Evolutionary conservation across 2,329 filamentous ascomycete species (phyloP), one percentile per base, ranked within the genome.

Genomic region (Scleromitrula shiraiana): DNA sequence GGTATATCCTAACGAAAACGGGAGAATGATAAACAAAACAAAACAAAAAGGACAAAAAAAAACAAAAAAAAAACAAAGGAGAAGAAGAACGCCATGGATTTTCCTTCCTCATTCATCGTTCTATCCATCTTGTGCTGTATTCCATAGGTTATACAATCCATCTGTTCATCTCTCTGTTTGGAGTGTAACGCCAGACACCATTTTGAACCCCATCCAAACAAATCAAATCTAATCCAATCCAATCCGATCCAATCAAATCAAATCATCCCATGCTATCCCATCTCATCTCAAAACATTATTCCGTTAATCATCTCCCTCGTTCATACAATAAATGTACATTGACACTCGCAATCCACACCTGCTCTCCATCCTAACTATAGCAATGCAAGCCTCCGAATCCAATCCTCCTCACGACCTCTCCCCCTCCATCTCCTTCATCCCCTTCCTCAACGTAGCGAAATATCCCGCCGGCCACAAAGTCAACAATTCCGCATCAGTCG

Each of bases 381-480:
- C 12, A 29, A 29, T 29, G 7, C 26, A 29, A 29, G 26, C 26
- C 32, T n/a, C n/a, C n/a, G n/a, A n/a, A n/a, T n/a, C n/a, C n/a
- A 35, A 17, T 17, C 7, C 32, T 12, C 23, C 10, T 22, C 23
- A 41, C 14, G 23, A 46, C 23, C 29, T 41, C 40, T 37, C 5
- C 7, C 26, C 37, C 20, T 29, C 22, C 29, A 27, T 47, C 15
- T 45, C 58, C 29, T 54, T 54, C 50, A 59, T 41, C 29, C 55
- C 59, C 53, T 58, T 60, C 41, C 59, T 72, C 37, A 82, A 68
- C 56, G 76, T 78, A 10, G 73, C 68, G 72, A 78, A 82, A 59
- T 83, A 83, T 14, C 77, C 78, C 43, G 72, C 69, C 0, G 80
- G 77, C 78, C 77, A 83, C 5, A 75, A 64, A 15, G 67, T 70